A percentile compares a stretch with the other conserved stretches of the same genome.
Evolutionary conservation across 306 rosid genomes (phyloP).

Genomic region (Cucurbita ficifolia): DNA sequence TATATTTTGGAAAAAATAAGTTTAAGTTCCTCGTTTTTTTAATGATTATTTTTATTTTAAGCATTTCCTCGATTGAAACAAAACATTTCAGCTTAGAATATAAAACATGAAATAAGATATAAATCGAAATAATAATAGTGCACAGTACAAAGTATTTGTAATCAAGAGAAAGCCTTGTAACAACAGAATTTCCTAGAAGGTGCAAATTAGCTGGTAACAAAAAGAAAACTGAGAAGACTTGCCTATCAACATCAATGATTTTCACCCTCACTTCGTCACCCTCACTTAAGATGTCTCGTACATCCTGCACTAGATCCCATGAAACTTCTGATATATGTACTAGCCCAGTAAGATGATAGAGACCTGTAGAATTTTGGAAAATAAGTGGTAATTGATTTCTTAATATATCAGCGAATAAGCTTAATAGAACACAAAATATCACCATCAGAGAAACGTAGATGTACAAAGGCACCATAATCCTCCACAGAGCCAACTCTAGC

Average conservation of each 20-base stretch:
- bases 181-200: background rate
- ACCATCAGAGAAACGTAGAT: slow-evolving; percentile 77
- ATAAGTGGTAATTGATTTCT: slow-evolving; percentile 18
- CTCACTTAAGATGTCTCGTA: slow-evolving; percentile 56
- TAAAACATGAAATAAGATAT: too few species aligned
- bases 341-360: slow-evolving; percentile 76
- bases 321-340: slow-evolving; percentile 88
- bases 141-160: too few species aligned
- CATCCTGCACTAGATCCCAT: slow-evolving; percentile 88
- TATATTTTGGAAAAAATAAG: too few species aligned
- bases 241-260: slow-evolving; percentile 48
- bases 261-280: slow-evolving; percentile 66
- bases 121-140: too few species aligned
- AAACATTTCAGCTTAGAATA: too few species aligned
- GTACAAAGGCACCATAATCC: slow-evolving; percentile 84
- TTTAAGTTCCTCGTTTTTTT: too few species aligned
- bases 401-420: slow-evolving; percentile 2
- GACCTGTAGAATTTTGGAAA: slow-evolving; percentile 53
- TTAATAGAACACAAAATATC: slow-evolving; percentile 4
- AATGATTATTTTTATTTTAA: too few species aligned
- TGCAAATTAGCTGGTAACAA: background rate
- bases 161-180: too few species aligned
- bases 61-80: too few species aligned
- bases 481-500: slow-evolving; percentile 58
- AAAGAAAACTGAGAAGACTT: slow-evolving; percentile 14